Evolutionary conservation across 148 eudicot genomes (phyloP).

Genomic region (Selenicereus undatus): DNA sequence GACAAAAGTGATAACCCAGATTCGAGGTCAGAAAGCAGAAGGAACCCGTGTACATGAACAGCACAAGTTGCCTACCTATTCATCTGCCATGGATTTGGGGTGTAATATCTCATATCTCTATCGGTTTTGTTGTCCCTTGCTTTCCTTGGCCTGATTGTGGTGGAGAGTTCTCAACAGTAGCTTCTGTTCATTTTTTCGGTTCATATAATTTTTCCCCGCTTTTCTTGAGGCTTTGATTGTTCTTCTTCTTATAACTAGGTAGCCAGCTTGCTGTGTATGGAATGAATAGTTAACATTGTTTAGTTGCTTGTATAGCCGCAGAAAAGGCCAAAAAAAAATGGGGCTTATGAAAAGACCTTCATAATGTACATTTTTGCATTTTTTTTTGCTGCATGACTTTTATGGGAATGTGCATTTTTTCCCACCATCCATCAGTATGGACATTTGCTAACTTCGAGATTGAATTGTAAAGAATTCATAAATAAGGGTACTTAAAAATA

Average conservation of each 20-base stretch:
- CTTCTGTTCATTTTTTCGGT: constrained; percentile 13
- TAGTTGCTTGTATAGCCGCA: too few species aligned
- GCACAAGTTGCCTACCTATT: not conserved
- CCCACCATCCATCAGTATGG: too few species aligned
- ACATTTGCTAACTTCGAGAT: too few species aligned
- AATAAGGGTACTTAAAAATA: too few species aligned
- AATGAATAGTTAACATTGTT: not conserved
- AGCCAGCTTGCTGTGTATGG: constrained; percentile 21
- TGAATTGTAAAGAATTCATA: too few species aligned
- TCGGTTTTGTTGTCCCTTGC: not conserved
- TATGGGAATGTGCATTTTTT: too few species aligned
- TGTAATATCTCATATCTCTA: not conserved
- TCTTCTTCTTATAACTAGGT: not conserved
- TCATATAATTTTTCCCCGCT: not conserved
- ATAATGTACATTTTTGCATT: too few species aligned
- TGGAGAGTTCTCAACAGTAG: not conserved
- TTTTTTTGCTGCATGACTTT: too few species aligned
- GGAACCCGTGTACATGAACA: constrained; percentile 28
- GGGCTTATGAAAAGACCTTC: too few species aligned
- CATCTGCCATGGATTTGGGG: not conserved
- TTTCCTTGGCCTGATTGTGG: not conserved
- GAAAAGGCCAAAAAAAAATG: too few species aligned
- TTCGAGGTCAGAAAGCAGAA: constrained; percentile 55
- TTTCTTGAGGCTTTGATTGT: not conserved
- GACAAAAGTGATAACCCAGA: constrained; percentile 82